Conservation (phyloP, 2,329 filamentous ascomycete genomes). For the Colletotrichum limetticola region DNA sequence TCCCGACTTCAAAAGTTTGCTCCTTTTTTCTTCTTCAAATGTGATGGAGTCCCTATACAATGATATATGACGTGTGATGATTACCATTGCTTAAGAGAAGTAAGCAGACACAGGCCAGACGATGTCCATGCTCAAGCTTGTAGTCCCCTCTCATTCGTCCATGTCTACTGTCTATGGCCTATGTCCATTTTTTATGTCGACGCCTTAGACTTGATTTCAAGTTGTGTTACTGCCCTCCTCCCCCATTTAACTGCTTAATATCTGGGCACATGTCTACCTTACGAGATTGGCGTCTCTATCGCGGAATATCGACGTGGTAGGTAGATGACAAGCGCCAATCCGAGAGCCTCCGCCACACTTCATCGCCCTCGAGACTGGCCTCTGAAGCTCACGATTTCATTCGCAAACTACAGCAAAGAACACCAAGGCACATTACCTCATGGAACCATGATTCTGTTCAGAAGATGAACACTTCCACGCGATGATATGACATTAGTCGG, state of each 20-base stretch:
- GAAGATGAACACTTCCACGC: too few relatives aligned
- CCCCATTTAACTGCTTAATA: neutral
- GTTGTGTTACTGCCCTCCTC: neutral
- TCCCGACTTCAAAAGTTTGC: slow-evolving; percentile 26
- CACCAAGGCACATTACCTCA: too few relatives aligned
- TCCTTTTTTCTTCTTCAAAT: neutral
- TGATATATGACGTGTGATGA: neutral
- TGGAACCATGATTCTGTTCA: too few relatives aligned
- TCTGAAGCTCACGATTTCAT: neutral
- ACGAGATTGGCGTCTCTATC: neutral
- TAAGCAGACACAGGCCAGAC: too few relatives aligned
- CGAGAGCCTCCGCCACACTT: neutral
- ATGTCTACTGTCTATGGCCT: neutral
- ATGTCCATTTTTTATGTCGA: neutral
- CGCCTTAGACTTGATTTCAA: neutral
- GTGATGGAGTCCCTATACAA: neutral
- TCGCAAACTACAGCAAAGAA: neutral
- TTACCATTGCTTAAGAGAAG: too few relatives aligned
- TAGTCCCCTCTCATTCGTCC: neutral
- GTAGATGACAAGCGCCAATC: neutral
- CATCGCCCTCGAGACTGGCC: neutral
- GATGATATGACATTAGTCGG: too few relatives aligned
- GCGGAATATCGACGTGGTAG: neutral
- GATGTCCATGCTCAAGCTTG: neutral
- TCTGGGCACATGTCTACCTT: neutral